Evolutionary conservation across 2,329 filamentous ascomycete species (phyloP), one percentile per base, ranked within the genome.

Genomic region (Thermomyces lanuginosus): DNA sequence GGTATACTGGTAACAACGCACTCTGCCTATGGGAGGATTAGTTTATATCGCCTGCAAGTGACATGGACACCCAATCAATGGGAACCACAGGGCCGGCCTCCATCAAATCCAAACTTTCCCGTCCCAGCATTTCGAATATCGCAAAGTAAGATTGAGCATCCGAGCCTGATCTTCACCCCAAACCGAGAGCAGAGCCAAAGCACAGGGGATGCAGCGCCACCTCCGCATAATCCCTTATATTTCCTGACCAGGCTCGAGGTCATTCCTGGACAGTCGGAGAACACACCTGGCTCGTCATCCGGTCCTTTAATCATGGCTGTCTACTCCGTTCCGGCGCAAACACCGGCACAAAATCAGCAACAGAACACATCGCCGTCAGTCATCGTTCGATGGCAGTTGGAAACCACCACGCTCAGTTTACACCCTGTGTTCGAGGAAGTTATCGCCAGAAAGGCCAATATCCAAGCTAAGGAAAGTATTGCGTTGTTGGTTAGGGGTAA

Each of bases 391-490:
- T 95, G 86, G 86, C 76, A 89, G 39, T 48, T 86, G 6, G 63
- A 66, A 16, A 71, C 78, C 16, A 63, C 69, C 24, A 55, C 65
- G n/a, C 70, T 76, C 36, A 62, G 57, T 6, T 56, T 91, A 5
- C 78, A 89, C 44, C 56, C 74, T 2, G 76, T 76, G 8, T 86
- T 92, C 46, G 76, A 82, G 37, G 76, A 84, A 39, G 61, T 89
- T 14, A 69, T 72, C 5, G 63, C 65, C 22, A 69, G 76, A 39
- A 71, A 70, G 42, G 71, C 69, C 42, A 69, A 62, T 33, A 49
- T 51, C 24, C 44, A 56, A 35, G 21, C 44, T 16, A 51, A 53
- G 40, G 47, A 57, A 49, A 22, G n/a, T 6, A 7, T 1, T n/a
- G 5, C 13, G 4, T 8, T n/a, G n/a, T n/a, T n/a, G n/a, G n/a